Percentiles rank a stretch among this genome's conserved stretches.
Conservation (phyloP, 2,329 filamentous ascomycete genomes). For the Colletotrichum noveboracense region DNA sequence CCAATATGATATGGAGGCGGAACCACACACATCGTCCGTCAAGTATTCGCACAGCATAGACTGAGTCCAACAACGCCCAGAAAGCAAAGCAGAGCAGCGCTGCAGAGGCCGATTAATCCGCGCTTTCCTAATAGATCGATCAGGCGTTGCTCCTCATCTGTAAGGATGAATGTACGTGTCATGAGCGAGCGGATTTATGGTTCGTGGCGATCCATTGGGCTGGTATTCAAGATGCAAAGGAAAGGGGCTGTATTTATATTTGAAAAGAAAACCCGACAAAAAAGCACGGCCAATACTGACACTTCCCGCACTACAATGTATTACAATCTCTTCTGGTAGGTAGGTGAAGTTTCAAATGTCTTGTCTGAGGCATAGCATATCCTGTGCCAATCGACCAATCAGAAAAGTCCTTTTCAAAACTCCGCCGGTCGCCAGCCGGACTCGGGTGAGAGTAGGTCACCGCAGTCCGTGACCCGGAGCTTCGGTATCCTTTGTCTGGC, state of each 20-base stretch:
- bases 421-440: neutral
- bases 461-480: neutral
- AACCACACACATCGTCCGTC: neutral
- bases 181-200: no score
- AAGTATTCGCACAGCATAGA: neutral
- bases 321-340: neutral
- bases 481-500: neutral
- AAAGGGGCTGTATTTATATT: no score
- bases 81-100: neutral
- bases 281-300: neutral
- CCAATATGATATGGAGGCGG: rapidly evolving
- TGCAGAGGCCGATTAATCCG: rapidly evolving
- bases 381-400: neutral
- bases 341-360: neutral
- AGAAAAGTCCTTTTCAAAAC: neutral
- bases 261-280: no score
- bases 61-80: neutral
- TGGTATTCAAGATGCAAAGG: neutral
- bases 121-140: rapidly evolving
- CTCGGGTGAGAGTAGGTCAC: neutral
- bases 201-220: no score
- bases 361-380: no score
- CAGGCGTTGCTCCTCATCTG: no score
- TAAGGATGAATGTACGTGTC: no score
- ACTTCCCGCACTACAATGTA: neutral